Conservation (phyloP, 78 protist species). For the Dictyostelium capitatum region DNA sequence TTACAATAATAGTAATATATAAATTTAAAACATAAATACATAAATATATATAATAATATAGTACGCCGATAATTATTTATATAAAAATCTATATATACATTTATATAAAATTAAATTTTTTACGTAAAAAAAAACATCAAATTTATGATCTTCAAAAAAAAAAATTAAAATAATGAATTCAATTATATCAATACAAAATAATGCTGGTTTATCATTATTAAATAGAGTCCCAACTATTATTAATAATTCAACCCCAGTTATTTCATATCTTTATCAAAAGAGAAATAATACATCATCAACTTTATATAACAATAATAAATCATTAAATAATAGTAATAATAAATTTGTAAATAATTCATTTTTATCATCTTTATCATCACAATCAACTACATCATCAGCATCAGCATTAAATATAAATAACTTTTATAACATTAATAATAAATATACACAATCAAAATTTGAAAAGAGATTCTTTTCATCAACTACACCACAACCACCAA, state of each 20-base stretch:
- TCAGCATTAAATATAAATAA: neutral
- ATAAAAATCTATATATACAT: too few species aligned
- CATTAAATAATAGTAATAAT: neutral
- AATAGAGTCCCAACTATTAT: neutral
- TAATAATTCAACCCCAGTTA: neutral
- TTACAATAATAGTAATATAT: too few species aligned
- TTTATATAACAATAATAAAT: neutral
- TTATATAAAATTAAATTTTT: too few species aligned
- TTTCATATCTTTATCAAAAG: neutral
- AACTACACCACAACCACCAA: slow-evolving; percentile 15
- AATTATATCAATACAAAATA: neutral
- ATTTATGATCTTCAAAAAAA: too few species aligned
- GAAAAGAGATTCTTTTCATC: slow-evolving; percentile 1
- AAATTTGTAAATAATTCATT: slow-evolving; percentile 4
- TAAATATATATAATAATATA: neutral
- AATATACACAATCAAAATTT: neutral
- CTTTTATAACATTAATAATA: neutral
- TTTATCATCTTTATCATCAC: neutral
- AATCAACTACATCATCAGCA: neutral
- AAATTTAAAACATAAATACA: too few species aligned
- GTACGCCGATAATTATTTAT: too few species aligned
- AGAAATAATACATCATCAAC: neutral
- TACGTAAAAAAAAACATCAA: too few species aligned
- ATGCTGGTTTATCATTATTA: neutral
- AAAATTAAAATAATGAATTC: slow-evolving; percentile 7